Evolutionary conservation across 1,284 basidiomycete species (phyloP), one percentile per base, ranked within the genome.

Genomic region (Fomitopsis palustris): DNA sequence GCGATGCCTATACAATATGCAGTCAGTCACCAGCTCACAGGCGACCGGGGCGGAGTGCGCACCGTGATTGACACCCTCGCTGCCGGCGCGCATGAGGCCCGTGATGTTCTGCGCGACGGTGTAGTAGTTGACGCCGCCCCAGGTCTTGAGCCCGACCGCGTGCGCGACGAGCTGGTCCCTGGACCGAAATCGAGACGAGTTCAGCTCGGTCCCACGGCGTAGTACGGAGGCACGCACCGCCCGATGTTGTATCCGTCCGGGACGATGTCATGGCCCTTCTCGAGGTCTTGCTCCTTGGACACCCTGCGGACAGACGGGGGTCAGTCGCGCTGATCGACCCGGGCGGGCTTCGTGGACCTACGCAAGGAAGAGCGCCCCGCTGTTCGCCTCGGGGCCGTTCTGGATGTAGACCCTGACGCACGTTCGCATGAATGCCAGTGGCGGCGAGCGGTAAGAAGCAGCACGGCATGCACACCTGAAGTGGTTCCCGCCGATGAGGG

Each of bases 341-440:
- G 17, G 47, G 6, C 19, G 19, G 42, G 4, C 35, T 21, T 2
- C 10, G 3, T 16, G 12, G 2, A 73, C 84, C 67, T 70, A 87
- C 84, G 85, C 87, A 37, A 88, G 74, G 70, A 88, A 92, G 78
- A 87, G 84, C 7, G 87, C 85, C 1, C 82, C 82, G 37, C 78
- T 85, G 60, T 86, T 65, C 0, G 82, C 85, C 16, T 27, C 58
- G 0, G 84, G 78, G 0, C 89, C 89, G 59, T 91, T 88, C 75
- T 92, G 90, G 65, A 84, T 84, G 81, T 82, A 91, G 14, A 88
- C 82, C 53, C 88, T 82, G 68, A 16, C 12, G 12, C 9, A 23
- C 4, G 19, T 17, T 17, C 9, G 8, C 5, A 12, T 47, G 25
- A 47, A 4, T 10, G 12, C 9, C 12, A 8, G 19, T 14, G 10